phyloP scores from a whole-genome alignment of 345 rosid species.

The Ailanthus altissimus region DNA sequence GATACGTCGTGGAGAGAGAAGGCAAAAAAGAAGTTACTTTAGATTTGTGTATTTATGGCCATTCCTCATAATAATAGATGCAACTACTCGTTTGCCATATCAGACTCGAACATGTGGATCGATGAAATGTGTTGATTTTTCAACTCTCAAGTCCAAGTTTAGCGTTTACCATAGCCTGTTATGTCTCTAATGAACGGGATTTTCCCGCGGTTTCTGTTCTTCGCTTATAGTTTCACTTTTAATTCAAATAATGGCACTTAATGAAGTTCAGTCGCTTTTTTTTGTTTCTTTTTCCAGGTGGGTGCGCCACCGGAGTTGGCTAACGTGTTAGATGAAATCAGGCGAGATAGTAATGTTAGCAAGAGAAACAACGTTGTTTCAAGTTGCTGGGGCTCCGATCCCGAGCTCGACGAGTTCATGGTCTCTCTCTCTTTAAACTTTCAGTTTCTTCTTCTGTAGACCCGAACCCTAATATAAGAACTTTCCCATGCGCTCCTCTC shows the following conservation, averaged over 20 bases:
- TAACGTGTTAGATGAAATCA: constrained; percentile 41
- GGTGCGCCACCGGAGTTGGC: constrained; percentile 60
- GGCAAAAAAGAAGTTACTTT: background rate
- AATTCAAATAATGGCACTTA: background rate
- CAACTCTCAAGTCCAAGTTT: background rate
- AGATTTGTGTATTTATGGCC: background rate
- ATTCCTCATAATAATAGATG: background rate
- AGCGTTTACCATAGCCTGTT: background rate
- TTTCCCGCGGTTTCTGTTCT: background rate
- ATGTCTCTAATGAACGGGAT: background rate
- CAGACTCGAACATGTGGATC: background rate
- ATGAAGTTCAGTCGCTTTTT: background rate
- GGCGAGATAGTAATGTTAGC: constrained; percentile 30
- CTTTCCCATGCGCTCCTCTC: background rate
- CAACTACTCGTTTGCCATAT: background rate
- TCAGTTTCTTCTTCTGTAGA: background rate
- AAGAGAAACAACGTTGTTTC: constrained; percentile 18
- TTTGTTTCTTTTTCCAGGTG: constrained; percentile 34
- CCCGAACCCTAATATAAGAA: constrained; percentile 29
- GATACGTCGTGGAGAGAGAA: background rate
- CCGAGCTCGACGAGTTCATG: constrained; percentile 73
- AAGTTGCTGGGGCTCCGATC: constrained; percentile 44
- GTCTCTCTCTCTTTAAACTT: constrained; percentile 28
- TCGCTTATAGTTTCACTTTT: background rate
- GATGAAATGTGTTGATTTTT: background rate